Evolutionary conservation across 148 eudicot genomes (phyloP).

Genomic region (Rhododendron vialii): DNA sequence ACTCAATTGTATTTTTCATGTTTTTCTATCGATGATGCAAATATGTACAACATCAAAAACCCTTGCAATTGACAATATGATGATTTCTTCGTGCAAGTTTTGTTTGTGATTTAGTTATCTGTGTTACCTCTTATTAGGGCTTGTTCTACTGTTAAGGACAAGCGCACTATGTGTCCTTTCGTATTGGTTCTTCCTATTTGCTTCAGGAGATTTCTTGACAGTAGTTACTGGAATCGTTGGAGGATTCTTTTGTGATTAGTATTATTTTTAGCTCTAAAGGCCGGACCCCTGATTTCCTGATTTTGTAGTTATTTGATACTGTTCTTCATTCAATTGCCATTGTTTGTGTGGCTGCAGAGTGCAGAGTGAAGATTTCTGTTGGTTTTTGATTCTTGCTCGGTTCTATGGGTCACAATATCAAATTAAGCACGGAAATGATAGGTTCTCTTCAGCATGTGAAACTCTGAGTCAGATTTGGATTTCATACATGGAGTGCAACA

Average conservation of each 20-base stretch:
- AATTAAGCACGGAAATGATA: neutral
- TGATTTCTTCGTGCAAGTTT: neutral
- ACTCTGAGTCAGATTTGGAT: neutral
- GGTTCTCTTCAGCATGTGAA: neutral
- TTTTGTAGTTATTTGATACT: neutral
- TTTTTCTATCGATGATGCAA: neutral
- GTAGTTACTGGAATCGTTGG: neutral
- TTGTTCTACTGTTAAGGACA: neutral
- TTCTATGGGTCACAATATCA: neutral
- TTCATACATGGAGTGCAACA: conserved; percentile 41
- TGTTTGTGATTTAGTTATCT: neutral
- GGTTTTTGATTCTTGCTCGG: neutral
- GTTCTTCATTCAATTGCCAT: neutral
- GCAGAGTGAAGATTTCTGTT: conserved; percentile 4
- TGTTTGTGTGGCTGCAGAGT: conserved; percentile 10
- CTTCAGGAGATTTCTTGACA: neutral
- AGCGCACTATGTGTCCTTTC: neutral
- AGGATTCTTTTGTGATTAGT: neutral
- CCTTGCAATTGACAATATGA: neutral
- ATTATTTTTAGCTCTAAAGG: neutral
- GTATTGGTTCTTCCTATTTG: neutral
- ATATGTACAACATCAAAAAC: neutral
- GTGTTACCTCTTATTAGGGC: neutral
- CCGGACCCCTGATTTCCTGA: neutral
- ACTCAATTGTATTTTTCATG: neutral